Percentiles rank a stretch among this genome's conserved stretches.
These are phyloP conservation scores for Claviceps purpurea DNA, from an alignment of 2,329 filamentous ascomycete species.

Conservation along the genomic window DNA sequence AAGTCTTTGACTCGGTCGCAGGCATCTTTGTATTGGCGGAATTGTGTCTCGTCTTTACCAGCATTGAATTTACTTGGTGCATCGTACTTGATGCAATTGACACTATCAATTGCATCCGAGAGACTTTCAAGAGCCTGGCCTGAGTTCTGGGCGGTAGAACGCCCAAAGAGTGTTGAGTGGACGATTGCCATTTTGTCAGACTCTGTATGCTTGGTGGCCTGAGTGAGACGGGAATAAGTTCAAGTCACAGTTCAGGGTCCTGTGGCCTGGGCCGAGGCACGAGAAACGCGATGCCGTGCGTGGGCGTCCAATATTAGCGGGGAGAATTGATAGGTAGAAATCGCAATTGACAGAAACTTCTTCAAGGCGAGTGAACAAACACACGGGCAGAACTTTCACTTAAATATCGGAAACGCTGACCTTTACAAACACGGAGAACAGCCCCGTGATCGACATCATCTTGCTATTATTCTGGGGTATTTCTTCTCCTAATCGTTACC, in stretches of 20 bases:
- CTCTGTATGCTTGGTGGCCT: background rate
- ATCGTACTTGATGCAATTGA: constrained; percentile 40
- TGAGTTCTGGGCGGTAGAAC: constrained; percentile 6
- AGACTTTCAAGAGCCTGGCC: constrained; percentile 30
- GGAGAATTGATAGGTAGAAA: background rate
- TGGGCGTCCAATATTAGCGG: background rate
- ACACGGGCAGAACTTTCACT: background rate
- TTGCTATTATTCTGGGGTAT: background rate
- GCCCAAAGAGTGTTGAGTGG: constrained; percentile 12
- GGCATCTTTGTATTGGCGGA: constrained; percentile 72
- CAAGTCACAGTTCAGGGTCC: background rate
- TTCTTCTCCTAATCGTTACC: background rate
- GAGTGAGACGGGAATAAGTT: background rate
- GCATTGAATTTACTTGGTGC: constrained; percentile 52
- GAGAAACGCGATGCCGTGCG: background rate
- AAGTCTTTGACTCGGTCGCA: constrained; percentile 78
- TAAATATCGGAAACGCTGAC: background rate
- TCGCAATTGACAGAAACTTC: background rate
- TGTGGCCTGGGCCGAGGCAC: background rate
- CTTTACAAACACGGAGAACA: background rate
- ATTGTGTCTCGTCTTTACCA: constrained; percentile 65
- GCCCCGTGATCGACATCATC: background rate
- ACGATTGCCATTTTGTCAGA: constrained; percentile 11
- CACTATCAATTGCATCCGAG: constrained; percentile 35
- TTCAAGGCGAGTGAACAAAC: background rate